Evolutionary conservation across 139 green algal genomes (phyloP), one percentile per base, ranked within the genome.

Genomic region (Medakamo hakoo): DNA sequence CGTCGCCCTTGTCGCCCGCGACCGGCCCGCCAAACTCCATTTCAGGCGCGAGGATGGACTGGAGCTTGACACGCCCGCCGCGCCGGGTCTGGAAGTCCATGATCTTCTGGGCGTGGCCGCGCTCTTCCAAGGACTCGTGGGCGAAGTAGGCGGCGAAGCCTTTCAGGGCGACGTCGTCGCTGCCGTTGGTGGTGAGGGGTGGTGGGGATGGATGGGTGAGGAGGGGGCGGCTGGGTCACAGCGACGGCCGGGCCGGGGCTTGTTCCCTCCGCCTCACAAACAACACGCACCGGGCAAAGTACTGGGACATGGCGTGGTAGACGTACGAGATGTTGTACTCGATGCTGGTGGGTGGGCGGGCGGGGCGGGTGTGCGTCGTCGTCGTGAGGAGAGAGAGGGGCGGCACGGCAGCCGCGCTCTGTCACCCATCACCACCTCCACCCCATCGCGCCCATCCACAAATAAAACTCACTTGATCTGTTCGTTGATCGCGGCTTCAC

Each of bases 401-500:
- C 40, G 40, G 40, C 40, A 9, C 16, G 9, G 9, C 40, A 16
- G 9, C 16, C 40, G 9, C 40, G 40, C 40, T 21, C 40, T 21
- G 9, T 9, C 40, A 52, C 40, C 9, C 40, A 52, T 52, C 9
- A 9, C 9, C 40, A 52, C 40, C 9, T 52, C 9, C 40, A 52
- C 40, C 40, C 40, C 40, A 52, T 16, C 40, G n/a, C n/a, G 9
- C 40, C 40, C 40, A 21, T 52, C 40, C 40, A 21, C 30, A 30
- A 32, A 4, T 1, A 28, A n/a, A 0, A 48, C 85, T 78, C 62
- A 95, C 87, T 96, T 97, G 81, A 97, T 95, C 68, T 97, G 91
- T 76, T 96, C 89, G 72, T 97, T 97, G 58, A 97, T 77, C 5
- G 84, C 90, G 1, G 85, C 83, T 74, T 96, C 88, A 59, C 73